These are phyloP conservation scores for Tuber brumale DNA, from an alignment of 495 filamentous ascomycete genomes.

Conservation along the genomic window DNA sequence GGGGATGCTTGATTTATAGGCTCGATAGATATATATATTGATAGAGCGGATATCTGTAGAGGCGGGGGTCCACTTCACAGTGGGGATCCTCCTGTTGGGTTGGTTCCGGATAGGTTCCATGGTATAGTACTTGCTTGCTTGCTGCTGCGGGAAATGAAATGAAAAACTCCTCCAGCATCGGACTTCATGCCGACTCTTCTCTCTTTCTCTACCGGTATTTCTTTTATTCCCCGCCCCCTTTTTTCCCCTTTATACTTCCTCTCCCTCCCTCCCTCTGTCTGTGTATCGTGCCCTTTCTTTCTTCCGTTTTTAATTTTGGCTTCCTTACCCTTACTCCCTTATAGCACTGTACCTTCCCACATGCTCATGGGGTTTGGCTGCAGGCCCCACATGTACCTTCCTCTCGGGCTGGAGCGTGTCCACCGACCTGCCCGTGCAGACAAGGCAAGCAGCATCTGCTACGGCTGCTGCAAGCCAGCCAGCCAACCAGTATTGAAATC, in stretches of 20 bases:
- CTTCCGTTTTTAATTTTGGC: neutral
- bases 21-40: neutral
- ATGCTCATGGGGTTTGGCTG: neutral
- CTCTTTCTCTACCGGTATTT: too few species aligned
- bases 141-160: neutral
- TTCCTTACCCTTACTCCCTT: neutral
- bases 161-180: neutral
- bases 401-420: neutral
- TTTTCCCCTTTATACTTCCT: neutral
- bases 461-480: neutral
- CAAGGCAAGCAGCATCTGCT: neutral
- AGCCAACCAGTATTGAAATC: slow-evolving; percentile 21
- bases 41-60: neutral
- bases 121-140: neutral
- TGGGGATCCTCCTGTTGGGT: neutral
- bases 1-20: neutral
- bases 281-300: neutral
- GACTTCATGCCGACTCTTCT: neutral
- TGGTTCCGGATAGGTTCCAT: neutral
- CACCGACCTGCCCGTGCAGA: neutral
- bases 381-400: neutral
- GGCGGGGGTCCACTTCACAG: too few species aligned
- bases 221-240: neutral
- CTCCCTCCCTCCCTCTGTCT: neutral
- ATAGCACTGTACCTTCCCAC: neutral